Percentiles rank a stretch among this genome's conserved stretches.
Evolutionary conservation across 2,329 filamentous ascomycete species (phyloP).

Genomic region (Gaeumannomyces sp.): DNA sequence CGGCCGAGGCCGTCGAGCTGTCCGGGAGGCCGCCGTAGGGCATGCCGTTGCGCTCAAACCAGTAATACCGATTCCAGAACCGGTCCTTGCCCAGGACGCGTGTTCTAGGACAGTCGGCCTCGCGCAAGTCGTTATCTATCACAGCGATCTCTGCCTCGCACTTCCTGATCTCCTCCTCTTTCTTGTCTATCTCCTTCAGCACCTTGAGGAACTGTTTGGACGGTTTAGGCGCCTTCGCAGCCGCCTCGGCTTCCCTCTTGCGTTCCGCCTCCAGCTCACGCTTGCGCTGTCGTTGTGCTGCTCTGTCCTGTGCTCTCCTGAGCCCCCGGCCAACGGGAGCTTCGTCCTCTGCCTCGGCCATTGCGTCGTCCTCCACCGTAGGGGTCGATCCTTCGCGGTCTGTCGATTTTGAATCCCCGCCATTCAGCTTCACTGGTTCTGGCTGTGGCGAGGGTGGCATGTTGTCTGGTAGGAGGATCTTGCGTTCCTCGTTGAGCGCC

Average conservation of each 20-base stretch:
- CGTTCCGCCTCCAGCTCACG: conserved; percentile 58
- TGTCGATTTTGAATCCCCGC: conserved; percentile 52
- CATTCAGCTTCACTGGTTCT: conserved; percentile 43
- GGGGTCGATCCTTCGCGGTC: conserved; percentile 59
- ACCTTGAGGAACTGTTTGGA: conserved; percentile 86
- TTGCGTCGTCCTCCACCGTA: conserved; percentile 53
- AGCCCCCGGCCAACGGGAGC: conserved; percentile 46
- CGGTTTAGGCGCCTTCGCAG: conserved; percentile 64
- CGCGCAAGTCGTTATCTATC: conserved; percentile 86
- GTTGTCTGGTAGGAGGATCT: conserved; percentile 67
- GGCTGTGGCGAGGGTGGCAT: conserved; percentile 55
- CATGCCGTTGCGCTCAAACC: conserved; percentile 99
- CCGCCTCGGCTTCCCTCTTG: conserved; percentile 60
- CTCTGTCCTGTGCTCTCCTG: conserved; percentile 60
- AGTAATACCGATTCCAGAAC: conserved; percentile 98
- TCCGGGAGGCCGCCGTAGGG: conserved; percentile 82
- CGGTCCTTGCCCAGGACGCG: conserved; percentile 87
- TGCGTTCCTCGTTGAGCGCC: conserved; percentile 64
- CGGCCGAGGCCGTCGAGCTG: conserved; percentile 80
- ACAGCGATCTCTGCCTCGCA: conserved; percentile 81
- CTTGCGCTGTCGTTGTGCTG: conserved; percentile 71
- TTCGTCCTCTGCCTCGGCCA: conserved; percentile 64
- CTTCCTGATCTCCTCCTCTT: conserved; percentile 70
- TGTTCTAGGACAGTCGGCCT: conserved; percentile 88
- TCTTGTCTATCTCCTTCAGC: conserved; percentile 81